Conservation (phyloP, 164 flowering plant genomes). For the Euptelea pleiosperma region DNA sequence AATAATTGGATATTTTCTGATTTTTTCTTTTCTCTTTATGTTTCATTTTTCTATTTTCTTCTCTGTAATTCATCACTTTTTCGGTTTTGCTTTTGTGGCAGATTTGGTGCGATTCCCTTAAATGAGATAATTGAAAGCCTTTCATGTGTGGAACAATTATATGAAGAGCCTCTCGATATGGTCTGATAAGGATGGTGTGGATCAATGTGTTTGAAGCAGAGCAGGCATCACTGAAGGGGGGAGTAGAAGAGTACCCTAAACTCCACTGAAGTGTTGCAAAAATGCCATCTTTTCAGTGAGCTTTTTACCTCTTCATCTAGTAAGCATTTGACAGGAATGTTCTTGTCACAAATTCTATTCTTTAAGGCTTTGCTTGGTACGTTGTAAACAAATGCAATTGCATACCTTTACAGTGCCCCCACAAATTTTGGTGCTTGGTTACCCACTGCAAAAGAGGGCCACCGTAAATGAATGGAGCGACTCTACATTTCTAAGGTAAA, state of each 20-base stretch:
- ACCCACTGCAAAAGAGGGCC: no score
- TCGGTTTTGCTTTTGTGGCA: constrained; percentile 34
- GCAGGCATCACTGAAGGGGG: constrained; percentile 36
- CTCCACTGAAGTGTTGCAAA: no score
- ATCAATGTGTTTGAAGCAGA: constrained; percentile 74
- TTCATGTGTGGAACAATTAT: constrained; percentile 21
- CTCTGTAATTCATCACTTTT: constrained; percentile 27
- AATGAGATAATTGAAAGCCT: constrained; percentile 26
- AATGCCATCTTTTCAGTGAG: no score
- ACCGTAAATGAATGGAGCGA: no score
- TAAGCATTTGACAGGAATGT: no score
- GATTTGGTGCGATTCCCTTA: constrained; percentile 37
- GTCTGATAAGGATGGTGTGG: constrained; percentile 48
- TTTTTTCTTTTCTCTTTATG: constrained; percentile 14
- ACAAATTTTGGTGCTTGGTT: no score
- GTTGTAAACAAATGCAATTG: no score
- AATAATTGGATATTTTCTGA: constrained; percentile 40
- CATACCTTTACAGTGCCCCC: no score
- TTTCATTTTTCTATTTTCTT: constrained; percentile 19
- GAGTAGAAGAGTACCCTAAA: constrained; percentile 39
- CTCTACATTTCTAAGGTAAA: no score
- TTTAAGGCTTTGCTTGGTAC: no score
- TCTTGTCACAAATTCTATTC: no score
- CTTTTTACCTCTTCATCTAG: no score
- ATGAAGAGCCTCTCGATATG: constrained; percentile 49